Percentiles rank a stretch among this genome's conserved stretches.
Evolutionary conservation across 1,284 basidiomycete species (phyloP).

Genomic region (Trametes versicolor): DNA sequence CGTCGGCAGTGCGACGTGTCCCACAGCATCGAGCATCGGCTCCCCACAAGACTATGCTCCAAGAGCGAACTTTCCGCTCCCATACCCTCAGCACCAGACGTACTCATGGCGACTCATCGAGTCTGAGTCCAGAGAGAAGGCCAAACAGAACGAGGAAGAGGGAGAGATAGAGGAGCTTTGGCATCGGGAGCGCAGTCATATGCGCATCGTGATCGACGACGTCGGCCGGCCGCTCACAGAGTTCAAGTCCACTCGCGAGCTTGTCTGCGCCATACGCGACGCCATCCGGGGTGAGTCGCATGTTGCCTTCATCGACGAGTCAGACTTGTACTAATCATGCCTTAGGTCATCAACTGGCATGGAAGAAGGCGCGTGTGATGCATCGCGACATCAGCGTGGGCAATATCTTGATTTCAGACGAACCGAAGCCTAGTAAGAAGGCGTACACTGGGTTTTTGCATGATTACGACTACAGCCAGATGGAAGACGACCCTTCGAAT

Average conservation of each 20-base stretch:
- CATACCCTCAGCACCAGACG: conserved; percentile 23
- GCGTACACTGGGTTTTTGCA: conserved; percentile 26
- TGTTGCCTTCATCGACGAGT: background rate
- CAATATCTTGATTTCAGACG: conserved; percentile 27
- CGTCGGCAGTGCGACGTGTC: background rate
- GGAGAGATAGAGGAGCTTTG: background rate
- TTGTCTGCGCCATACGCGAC: conserved; percentile 25
- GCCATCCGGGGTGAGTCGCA: conserved; percentile 24
- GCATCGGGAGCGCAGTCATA: conserved; percentile 28
- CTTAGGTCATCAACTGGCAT: conserved; percentile 17
- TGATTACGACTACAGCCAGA: conserved; percentile 31
- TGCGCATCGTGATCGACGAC: conserved; percentile 24
- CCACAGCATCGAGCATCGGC: background rate
- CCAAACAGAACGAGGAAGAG: background rate
- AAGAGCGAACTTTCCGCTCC: background rate
- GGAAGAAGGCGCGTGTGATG: conserved; percentile 16
- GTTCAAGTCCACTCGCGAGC: conserved; percentile 22
- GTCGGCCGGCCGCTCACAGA: conserved; percentile 24
- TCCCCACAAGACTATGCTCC: background rate
- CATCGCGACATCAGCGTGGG: conserved; percentile 34
- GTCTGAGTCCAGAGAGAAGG: background rate
- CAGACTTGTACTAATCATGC: background rate
- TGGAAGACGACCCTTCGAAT: background rate
- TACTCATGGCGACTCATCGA: conserved; percentile 13
- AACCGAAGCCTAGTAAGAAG: background rate